Percentiles rank a stretch among this genome's conserved stretches.
Evolutionary conservation across 352 stramenopile species (phyloP).

Genomic region (Phytophthora citricola): DNA sequence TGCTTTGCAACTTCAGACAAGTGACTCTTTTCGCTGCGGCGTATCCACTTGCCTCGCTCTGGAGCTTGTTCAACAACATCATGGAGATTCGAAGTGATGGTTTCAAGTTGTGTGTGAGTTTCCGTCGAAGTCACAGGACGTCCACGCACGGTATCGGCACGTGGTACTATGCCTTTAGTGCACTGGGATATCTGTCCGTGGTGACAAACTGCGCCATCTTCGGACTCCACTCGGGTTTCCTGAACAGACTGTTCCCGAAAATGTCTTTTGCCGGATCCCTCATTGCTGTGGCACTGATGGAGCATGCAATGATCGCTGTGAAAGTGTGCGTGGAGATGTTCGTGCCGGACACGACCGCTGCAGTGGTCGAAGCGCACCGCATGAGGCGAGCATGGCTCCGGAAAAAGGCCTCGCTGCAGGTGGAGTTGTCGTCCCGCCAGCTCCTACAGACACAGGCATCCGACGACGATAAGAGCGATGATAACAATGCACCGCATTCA

Average conservation of each 20-base stretch:
- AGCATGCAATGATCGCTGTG: constrained; percentile 80
- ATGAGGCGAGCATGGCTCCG: constrained; percentile 68
- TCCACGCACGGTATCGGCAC: constrained; percentile 89
- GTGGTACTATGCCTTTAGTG: constrained; percentile 92
- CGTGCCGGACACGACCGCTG: constrained; percentile 69
- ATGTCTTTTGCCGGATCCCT: constrained; percentile 69
- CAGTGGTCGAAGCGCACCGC: constrained; percentile 69
- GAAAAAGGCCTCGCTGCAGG: constrained; percentile 79
- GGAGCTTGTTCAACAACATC: constrained; percentile 94
- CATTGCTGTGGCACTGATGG: constrained; percentile 63
- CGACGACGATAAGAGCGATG: constrained; percentile 23
- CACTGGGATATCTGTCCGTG: constrained; percentile 92
- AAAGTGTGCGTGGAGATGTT: constrained; percentile 87
- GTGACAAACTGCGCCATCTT: constrained; percentile 96
- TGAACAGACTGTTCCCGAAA: constrained; percentile 71
- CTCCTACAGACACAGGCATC: constrained; percentile 38
- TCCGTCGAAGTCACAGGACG: constrained; percentile 72
- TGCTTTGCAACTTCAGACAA: constrained; percentile 67
- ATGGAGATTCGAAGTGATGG: constrained; percentile 95
- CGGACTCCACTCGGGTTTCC: constrained; percentile 89
- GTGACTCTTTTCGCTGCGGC: constrained; percentile 95
- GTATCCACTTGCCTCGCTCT: constrained; percentile 93
- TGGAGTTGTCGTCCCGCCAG: constrained; percentile 70
- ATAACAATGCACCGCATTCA: not conserved
- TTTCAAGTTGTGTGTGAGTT: constrained; percentile 94